These are phyloP conservation scores for Solanum verrucosum DNA, from an alignment of 257 asterid genomes.

Conservation along the genomic window DNA sequence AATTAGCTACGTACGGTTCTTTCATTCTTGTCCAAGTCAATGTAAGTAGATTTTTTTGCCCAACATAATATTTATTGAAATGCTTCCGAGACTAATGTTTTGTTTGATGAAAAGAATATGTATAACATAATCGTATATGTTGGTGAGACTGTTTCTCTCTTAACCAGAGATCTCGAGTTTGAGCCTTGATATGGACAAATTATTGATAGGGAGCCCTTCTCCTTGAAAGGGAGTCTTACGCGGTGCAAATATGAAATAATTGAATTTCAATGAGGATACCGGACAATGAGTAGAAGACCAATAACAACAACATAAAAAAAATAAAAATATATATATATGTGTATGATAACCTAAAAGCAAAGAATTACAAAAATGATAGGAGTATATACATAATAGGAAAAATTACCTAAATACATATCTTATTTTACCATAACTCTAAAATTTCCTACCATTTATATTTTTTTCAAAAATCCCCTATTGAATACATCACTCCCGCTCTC, in stretches of 20 bases:
- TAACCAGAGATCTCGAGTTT: too few relatives aligned
- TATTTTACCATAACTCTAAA: too few relatives aligned
- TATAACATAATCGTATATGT: not conserved
- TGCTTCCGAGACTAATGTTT: not conserved
- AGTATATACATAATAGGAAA: too few relatives aligned
- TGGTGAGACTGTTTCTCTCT: not conserved
- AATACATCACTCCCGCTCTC: too few relatives aligned
- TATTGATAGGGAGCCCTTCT: not conserved
- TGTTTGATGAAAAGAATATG: not conserved
- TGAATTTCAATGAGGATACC: too few relatives aligned
- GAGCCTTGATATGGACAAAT: too few relatives aligned
- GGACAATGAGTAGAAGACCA: not conserved
- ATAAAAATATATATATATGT: too few relatives aligned
- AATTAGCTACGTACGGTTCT: not conserved
- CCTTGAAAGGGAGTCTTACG: not conserved
- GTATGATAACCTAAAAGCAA: not conserved
- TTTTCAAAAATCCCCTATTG: too few relatives aligned
- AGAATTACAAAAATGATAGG: not conserved
- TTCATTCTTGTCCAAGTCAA: not conserved
- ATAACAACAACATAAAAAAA: too few relatives aligned
- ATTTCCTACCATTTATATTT: too few relatives aligned
- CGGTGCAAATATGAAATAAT: too few relatives aligned
- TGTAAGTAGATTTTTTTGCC: not conserved
- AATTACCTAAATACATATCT: too few relatives aligned
- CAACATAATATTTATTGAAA: not conserved